phyloP scores from a whole-genome alignment of 257 asterid species.

The Craterostigma plantagineum region DNA sequence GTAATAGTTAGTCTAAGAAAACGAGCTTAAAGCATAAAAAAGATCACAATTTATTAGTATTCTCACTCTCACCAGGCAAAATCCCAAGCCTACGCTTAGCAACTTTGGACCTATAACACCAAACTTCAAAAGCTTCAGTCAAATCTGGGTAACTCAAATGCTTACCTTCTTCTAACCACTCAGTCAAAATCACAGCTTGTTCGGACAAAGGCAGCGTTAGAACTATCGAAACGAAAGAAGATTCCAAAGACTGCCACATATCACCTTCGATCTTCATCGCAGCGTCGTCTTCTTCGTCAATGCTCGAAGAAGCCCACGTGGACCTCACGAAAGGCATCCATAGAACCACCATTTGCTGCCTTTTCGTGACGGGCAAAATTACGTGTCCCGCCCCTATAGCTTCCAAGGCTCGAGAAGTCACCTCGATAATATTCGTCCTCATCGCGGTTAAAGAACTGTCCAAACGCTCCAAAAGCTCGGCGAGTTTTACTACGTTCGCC shows the following conservation, averaged over 20 bases:
- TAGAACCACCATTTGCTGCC: constrained; percentile 30
- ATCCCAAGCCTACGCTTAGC: constrained; percentile 45
- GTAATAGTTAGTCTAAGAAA: too few relatives aligned
- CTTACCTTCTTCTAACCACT: constrained; percentile 50
- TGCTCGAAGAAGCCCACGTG: constrained; percentile 27
- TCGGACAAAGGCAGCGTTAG: constrained; percentile 60
- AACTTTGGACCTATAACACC: constrained; percentile 87
- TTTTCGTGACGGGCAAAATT: constrained; percentile 28
- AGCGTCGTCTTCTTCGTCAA: constrained; percentile 29
- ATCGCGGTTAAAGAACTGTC: constrained; percentile 12
- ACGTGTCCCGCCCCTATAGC: constrained; percentile 43
- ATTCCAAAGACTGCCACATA: constrained; percentile 69
- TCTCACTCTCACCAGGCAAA: constrained; percentile 20
- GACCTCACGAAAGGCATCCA: constrained; percentile 63
- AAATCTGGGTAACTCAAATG: constrained; percentile 58
- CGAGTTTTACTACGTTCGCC: constrained; percentile 18
- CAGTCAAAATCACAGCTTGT: constrained; percentile 59
- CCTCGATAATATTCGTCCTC: constrained; percentile 42
- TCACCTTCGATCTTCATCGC: constrained; percentile 31
- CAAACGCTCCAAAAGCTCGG: constrained; percentile 14
- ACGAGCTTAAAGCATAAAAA: too few relatives aligned
- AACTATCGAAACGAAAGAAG: constrained; percentile 53
- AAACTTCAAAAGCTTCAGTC: constrained; percentile 75
- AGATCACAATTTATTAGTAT: constrained; percentile 20
- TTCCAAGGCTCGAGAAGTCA: constrained; percentile 44